Percentiles rank a stretch among this genome's conserved stretches.
Conservation (phyloP, 805 yeast species). For the Suhomyces xylopsoci region DNA sequence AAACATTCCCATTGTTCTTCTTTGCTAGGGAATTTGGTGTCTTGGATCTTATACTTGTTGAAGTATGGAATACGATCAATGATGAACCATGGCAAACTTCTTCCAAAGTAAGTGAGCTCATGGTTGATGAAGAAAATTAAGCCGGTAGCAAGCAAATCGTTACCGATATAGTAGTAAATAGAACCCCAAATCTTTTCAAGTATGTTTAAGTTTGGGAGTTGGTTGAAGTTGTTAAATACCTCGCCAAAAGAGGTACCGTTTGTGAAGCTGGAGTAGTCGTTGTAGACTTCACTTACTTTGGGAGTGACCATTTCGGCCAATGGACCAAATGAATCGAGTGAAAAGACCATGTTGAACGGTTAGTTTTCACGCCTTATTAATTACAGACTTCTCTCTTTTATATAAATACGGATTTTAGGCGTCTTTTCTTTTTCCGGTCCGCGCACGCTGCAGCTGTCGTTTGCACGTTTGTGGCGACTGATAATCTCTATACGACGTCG, state of each 20-base stretch:
- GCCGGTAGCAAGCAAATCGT: constrained; percentile 92
- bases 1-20: constrained; percentile 92
- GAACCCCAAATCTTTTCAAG: constrained; percentile 83
- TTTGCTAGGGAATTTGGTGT: constrained; percentile 71
- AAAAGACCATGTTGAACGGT: background rate
- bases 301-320: background rate
- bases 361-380: background rate
- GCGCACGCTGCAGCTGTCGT: background rate
- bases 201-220: constrained; percentile 35
- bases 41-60: constrained; percentile 85
- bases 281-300: constrained; percentile 20
- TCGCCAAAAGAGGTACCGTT: constrained; percentile 24
- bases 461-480: background rate
- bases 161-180: constrained; percentile 79
- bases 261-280: constrained; percentile 25
- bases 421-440: background rate
- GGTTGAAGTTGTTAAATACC: constrained; percentile 21
- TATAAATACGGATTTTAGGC: background rate
- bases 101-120: constrained; percentile 86
- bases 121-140: constrained; percentile 76
- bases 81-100: constrained; percentile 90
- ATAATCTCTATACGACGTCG: background rate
- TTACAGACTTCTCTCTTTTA: background rate
- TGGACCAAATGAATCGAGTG: background rate
- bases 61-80: constrained; percentile 84